Conservation (phyloP, 495 filamentous ascomycete species). For the Neurospora africana region DNA sequence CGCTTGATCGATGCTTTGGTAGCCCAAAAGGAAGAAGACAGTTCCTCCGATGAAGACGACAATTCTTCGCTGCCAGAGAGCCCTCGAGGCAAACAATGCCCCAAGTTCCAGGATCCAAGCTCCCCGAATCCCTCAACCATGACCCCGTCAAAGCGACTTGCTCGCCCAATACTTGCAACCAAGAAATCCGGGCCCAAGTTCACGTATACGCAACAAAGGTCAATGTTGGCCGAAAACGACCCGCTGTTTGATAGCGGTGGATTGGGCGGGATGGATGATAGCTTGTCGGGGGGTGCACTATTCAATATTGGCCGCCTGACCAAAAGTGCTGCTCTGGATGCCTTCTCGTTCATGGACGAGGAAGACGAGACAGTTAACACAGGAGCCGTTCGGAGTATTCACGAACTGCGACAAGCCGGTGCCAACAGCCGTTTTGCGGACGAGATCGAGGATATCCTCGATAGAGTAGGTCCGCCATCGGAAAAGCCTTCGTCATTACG, state of each 20-base stretch:
- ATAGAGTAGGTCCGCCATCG: conserved; percentile 61
- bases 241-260: conserved; percentile 16
- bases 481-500: conserved; percentile 37
- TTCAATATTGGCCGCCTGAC: conserved; percentile 28
- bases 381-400: conserved; percentile 65
- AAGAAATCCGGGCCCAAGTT: conserved; percentile 25
- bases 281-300: conserved; percentile 23
- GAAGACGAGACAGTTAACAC: conserved; percentile 46
- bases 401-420: conserved; percentile 81
- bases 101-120: conserved; percentile 6
- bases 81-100: background rate
- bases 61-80: conserved; percentile 2
- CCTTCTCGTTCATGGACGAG: conserved; percentile 25
- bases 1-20: conserved; percentile 47
- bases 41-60: conserved; percentile 13
- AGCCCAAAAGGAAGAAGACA: conserved; percentile 24
- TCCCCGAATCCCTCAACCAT: conserved; percentile 4
- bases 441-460: conserved; percentile 71
- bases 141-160: conserved; percentile 1
- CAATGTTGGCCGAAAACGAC: conserved; percentile 36
- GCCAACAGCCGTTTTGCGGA: conserved; percentile 71
- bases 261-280: conserved; percentile 18
- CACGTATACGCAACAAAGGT: conserved; percentile 41
- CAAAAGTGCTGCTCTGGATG: conserved; percentile 20
- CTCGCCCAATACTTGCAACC: conserved; percentile 7